These are phyloP conservation scores for Penicillium oxalicum DNA, from an alignment of 2,329 filamentous ascomycete species.

Conservation along the genomic window DNA sequence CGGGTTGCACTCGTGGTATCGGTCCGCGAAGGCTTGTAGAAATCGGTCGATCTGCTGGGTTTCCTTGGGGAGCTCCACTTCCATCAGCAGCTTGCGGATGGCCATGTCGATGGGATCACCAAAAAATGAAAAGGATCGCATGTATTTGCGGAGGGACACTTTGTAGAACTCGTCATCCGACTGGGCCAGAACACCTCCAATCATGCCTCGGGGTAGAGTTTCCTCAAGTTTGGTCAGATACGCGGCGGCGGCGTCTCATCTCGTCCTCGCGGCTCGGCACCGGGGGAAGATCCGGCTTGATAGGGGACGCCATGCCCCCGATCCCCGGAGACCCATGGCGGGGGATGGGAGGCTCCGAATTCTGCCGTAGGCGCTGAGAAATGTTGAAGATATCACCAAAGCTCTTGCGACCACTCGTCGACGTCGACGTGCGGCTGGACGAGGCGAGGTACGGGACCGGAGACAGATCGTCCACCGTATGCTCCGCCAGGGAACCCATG, in stretches of 20 bases:
- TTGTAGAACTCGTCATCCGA: slow-evolving; percentile 77
- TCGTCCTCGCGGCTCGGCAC: slow-evolving; percentile 77
- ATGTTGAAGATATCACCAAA: slow-evolving; percentile 83
- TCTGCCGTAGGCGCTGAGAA: slow-evolving; percentile 68
- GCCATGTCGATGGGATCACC: slow-evolving; percentile 98
- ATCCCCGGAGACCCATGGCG: slow-evolving; percentile 58
- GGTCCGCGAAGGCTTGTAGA: slow-evolving; percentile 86
- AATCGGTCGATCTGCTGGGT: slow-evolving; percentile 97
- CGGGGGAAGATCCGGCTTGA: slow-evolving; percentile 57
- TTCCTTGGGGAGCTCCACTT: slow-evolving; percentile 91
- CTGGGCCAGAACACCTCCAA: slow-evolving; percentile 80
- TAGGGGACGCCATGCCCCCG: slow-evolving; percentile 61
- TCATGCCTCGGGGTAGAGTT: slow-evolving; percentile 69
- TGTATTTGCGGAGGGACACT: slow-evolving; percentile 84
- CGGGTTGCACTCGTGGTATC: slow-evolving; percentile 97
- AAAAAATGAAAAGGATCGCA: slow-evolving; percentile 91
- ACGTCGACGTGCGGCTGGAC: slow-evolving; percentile 67
- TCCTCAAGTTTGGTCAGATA: slow-evolving; percentile 82
- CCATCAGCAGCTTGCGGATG: slow-evolving; percentile 90
- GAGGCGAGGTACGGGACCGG: slow-evolving; percentile 56
- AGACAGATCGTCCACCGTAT: slow-evolving; percentile 62
- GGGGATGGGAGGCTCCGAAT: slow-evolving; percentile 63
- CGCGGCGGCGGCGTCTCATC: slow-evolving; percentile 83
- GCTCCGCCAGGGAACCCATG: slow-evolving; percentile 71
- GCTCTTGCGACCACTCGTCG: slow-evolving; percentile 79